Base-by-base conservation (phyloP, 495 filamentous ascomycete genomes). In the Bryoglossum gracile region DNA sequence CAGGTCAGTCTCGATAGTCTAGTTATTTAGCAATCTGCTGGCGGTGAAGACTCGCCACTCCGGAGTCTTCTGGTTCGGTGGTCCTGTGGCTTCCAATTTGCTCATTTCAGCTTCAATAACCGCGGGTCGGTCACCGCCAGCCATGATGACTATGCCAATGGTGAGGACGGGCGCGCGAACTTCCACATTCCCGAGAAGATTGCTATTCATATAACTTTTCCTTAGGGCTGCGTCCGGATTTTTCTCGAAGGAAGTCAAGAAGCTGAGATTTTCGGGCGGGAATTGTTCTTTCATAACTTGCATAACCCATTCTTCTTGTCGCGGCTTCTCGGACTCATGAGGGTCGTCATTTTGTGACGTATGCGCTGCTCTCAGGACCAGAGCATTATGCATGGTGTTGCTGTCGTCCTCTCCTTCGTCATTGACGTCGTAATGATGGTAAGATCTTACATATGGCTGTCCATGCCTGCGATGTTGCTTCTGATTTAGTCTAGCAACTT, bases 31-130 rank as follows among this genome's bases (percentile, higher is more conserved):
- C 19, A 68, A 51, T 10, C 46, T 36, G 22, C 56, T 61, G 9
- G 62, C 65, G 9, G 65, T 68, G 30, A 60, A 54, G 13, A 65
- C 59, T 36, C 65, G 50, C 63, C 65, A 67, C 4, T 46, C 18
- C 4, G 62, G 49, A 38, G 51, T 48, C 41, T 55, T 62, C 40
- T 67, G 65, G n/a, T n/a, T n/a, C 30, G 65, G 57, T 4, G 63
- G 61, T 19, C 50, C 45, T 8, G 53, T 41, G 14, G 37, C 40
- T 25, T 44, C 43, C 55, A 67, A 63, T 8, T 55, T 43, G 25
- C 46, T 58, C 46, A 64, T 55, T 40, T 68, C 65, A 17, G 59
- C 41, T 8, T 50, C 48, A 17, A 54, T 64, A 24, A 67, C 63
- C 25, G 60, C 46, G 6, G 65, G 57, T 32, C 46, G 60, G 43